These are phyloP conservation scores for Teunomyces tritomae DNA, from an alignment of 805 yeast genomes.

Conservation along the genomic window DNA sequence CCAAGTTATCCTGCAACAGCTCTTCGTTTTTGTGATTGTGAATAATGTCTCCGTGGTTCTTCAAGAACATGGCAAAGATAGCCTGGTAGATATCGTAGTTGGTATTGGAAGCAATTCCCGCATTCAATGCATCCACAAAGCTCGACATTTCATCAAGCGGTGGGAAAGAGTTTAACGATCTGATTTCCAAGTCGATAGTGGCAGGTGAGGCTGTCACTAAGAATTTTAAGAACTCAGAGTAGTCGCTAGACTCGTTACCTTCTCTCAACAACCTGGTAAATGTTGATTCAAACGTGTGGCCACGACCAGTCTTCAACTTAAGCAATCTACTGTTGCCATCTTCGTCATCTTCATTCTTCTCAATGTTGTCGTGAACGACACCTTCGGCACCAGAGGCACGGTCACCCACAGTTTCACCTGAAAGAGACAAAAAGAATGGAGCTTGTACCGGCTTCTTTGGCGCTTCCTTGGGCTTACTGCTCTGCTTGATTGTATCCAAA, in stretches of 20 bases:
- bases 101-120: conserved; percentile 52
- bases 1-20: conserved; percentile 45
- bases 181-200: conserved; percentile 77
- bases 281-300: conserved; percentile 61
- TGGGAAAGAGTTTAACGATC: conserved; percentile 65
- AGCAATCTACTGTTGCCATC: conserved; percentile 25
- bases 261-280: conserved; percentile 67
- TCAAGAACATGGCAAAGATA: conserved; percentile 68
- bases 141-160: conserved; percentile 65
- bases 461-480: conserved; percentile 89
- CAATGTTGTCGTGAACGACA: conserved; percentile 10
- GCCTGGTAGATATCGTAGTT: conserved; percentile 83
- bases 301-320: conserved; percentile 28
- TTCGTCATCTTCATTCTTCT: conserved; percentile 9
- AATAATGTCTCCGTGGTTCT: conserved; percentile 81
- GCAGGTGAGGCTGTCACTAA: conserved; percentile 70
- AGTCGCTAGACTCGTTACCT: conserved; percentile 42
- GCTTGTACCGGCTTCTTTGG: conserved; percentile 80
- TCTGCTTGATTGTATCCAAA: conserved; percentile 75
- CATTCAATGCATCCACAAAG: conserved; percentile 66
- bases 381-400: conserved; percentile 54
- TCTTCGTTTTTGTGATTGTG: conserved; percentile 32
- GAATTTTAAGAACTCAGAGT: conserved; percentile 49
- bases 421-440: conserved; percentile 72
- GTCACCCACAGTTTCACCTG: conserved; percentile 70